Evolutionary conservation across 495 filamentous ascomycete species (phyloP).

Genomic region (Talaromyces nanjingensis): DNA sequence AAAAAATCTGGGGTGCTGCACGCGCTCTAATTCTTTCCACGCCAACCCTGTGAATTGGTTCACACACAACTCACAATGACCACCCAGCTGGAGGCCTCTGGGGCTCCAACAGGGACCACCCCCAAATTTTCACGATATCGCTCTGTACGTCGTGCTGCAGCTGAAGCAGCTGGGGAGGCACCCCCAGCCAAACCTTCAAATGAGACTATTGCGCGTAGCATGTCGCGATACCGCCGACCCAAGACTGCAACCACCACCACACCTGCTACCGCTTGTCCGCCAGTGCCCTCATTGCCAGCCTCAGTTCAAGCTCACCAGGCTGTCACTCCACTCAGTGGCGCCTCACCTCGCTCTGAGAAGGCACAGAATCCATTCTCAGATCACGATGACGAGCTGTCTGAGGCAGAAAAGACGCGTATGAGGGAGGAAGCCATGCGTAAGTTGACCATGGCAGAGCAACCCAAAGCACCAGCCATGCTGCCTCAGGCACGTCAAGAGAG

Average conservation of each 20-base stretch:
- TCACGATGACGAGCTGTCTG: conserved; percentile 10
- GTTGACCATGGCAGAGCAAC: conserved; percentile 17
- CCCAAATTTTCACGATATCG: conserved; percentile 34
- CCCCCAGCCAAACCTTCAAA: conserved; percentile 10
- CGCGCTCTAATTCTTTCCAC: not conserved
- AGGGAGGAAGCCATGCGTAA: conserved; percentile 11
- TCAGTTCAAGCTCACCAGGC: not conserved
- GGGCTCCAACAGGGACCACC: conserved; percentile 11
- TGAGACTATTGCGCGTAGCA: conserved; percentile 44
- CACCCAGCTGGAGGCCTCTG: conserved; percentile 8
- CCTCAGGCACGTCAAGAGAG: conserved; percentile 13
- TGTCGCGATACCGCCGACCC: conserved; percentile 52
- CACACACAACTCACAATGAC: conserved; percentile 11
- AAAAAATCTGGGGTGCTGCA: not conserved
- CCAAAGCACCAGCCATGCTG: conserved; percentile 11
- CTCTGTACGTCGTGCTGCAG: conserved; percentile 23
- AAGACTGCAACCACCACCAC: conserved; percentile 18
- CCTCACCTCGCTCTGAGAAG: not conserved
- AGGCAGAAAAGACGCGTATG: conserved; percentile 4
- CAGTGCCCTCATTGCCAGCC: conserved; percentile 17
- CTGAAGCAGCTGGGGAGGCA: conserved; percentile 9
- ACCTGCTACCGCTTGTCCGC: conserved; percentile 17
- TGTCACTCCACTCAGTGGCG: not conserved
- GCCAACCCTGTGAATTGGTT: not conserved
- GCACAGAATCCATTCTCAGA: not conserved